Evolutionary conservation across 495 filamentous ascomycete species (phyloP).

Genomic region (Podospora pseudocomata): DNA sequence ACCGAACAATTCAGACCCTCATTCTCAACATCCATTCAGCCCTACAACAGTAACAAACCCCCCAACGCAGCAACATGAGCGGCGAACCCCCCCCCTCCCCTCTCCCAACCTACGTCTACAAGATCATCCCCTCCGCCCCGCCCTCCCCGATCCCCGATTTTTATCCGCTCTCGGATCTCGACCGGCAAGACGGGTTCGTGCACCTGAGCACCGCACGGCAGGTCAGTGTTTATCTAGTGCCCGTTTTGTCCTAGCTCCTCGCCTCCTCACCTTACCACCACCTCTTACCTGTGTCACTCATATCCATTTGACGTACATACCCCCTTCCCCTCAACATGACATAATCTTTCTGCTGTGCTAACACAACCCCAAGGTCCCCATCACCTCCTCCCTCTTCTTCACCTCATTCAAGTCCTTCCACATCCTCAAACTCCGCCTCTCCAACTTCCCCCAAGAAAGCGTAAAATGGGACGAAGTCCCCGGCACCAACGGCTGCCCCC

Average conservation of each 20-base stretch:
- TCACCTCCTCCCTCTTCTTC: slow-evolving; percentile 51
- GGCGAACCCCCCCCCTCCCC: slow-evolving; percentile 27
- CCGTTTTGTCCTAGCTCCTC: neutral
- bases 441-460: slow-evolving; percentile 20
- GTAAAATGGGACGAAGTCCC: slow-evolving; percentile 44
- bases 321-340: no score
- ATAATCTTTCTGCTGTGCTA: no score
- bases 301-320: neutral
- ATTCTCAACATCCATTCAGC: neutral
- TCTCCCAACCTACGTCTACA: slow-evolving; percentile 49
- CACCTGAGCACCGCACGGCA: slow-evolving; percentile 48
- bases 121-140: slow-evolving; percentile 46
- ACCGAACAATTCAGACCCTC: no score
- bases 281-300: neutral
- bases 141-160: slow-evolving; percentile 44
- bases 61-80: slow-evolving; percentile 8
- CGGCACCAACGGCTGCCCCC: slow-evolving; percentile 38
- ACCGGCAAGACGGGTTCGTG: slow-evolving; percentile 52
- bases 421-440: slow-evolving; percentile 40
- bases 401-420: slow-evolving; percentile 30
- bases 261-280: neutral
- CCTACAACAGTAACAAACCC: neutral
- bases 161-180: slow-evolving; percentile 49
- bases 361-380: slow-evolving; percentile 36
- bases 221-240: slow-evolving; percentile 27